A percentile compares a stretch with the other conserved stretches of the same genome.
Evolutionary conservation across 371 early-diverging fungal species (phyloP).

Genomic region (Saksenaea vasiformis): DNA sequence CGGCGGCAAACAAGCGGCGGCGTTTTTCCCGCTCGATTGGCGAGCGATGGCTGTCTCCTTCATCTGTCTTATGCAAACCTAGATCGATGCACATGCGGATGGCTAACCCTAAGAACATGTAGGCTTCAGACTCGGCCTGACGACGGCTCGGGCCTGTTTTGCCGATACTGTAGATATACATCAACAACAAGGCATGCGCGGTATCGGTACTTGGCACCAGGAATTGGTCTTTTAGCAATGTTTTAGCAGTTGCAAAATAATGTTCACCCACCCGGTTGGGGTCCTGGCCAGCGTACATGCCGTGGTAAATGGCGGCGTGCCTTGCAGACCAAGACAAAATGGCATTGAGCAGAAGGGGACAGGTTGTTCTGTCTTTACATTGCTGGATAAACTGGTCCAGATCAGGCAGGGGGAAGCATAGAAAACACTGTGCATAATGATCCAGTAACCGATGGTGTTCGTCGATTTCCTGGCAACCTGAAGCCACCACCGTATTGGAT

Average conservation of each 20-base stretch:
- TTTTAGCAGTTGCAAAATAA: constrained; percentile 15
- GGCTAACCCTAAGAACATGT: constrained; percentile 19
- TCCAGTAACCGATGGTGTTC: constrained; percentile 19
- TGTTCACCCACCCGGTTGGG: constrained; percentile 20
- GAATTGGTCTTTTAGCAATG: constrained; percentile 13
- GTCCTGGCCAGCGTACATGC: constrained; percentile 19
- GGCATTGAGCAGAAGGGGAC: constrained; percentile 9
- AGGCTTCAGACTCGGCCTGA: constrained; percentile 20
- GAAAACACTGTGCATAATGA: constrained; percentile 29
- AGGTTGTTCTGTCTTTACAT: constrained; percentile 7
- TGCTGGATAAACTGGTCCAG: constrained; percentile 16
- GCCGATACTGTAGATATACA: constrained; percentile 21
- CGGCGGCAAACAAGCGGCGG: constrained; percentile 39
- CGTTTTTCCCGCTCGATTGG: constrained; percentile 19
- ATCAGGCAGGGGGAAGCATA: constrained; percentile 30
- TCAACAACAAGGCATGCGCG: constrained; percentile 13
- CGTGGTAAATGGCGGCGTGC: constrained; percentile 23
- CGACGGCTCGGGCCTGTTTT: constrained; percentile 4
- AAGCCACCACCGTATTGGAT: neutral
- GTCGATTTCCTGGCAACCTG: neutral
- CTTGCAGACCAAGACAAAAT: constrained; percentile 25
- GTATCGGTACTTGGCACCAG: constrained; percentile 10
- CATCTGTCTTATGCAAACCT: constrained; percentile 11
- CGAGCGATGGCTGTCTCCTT: neutral
- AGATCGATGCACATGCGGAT: constrained; percentile 24